Evolutionary conservation across 495 filamentous ascomycete genomes (phyloP), one percentile per base, ranked within the genome.

Genomic region (Achaetomiella virescens): DNA sequence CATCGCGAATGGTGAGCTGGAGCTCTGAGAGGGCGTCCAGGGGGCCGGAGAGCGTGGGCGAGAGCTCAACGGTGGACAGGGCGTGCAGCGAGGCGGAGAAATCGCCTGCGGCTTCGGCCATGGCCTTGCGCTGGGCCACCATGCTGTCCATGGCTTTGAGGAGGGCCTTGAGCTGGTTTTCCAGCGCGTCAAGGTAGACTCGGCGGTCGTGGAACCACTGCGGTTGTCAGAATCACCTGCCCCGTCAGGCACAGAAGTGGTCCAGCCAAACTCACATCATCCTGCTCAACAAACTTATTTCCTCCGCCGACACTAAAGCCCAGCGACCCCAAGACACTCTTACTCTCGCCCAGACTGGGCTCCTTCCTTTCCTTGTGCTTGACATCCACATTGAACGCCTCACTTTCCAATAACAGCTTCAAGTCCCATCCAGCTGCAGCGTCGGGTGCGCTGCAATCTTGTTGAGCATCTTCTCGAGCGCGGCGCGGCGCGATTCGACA

Each of bases 191-290:
- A 17, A 98, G 82, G 62, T 97, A 97, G 48, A 96, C 78, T 62
- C 83, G 86, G 42, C 95, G 90, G 58, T 98, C 95, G 64, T 97
- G 95, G 77, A 97, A 97, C 92, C 91, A 98, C 89, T 90, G 55
- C 31, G 25, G 24, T 5, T 37, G 55, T 58, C 17, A 54, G 41
- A 43, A 31, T 2, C 44, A 18, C 24, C 24, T 48, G n/a, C n/a
- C n/a, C n/a, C n/a, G n/a, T 1, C 6, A n/a, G 17, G 7, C n/a
- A 11, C 15, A 7, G 27, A 4, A 31, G 9, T 5, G 27, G 27
- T 31, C 27, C 9, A 9, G 3, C 8, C n/a, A n/a, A n/a, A 79
- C 85, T 79, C 75, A 93, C 89, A 71, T 98, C 93, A 72, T 98
- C 93, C 63, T 96, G 95, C 67, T 98, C 93, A 40, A 97, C 86